Percentiles rank a stretch among this genome's conserved stretches.
Conservation (phyloP, 2,329 filamentous ascomycete genomes). For the Ilyonectria robusta region DNA sequence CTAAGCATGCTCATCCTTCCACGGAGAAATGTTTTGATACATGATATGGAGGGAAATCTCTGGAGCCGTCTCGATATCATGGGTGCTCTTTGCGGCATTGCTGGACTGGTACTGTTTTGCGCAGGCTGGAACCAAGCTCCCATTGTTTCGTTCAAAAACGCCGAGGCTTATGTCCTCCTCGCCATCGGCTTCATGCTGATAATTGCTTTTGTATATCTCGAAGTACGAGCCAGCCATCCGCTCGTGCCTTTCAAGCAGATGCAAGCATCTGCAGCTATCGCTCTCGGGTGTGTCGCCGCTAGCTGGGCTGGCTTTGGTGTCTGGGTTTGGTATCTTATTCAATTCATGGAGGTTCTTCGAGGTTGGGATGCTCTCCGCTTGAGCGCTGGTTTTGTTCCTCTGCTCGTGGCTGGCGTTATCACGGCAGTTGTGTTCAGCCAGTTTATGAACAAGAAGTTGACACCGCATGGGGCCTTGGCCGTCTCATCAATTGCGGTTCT, state of each 20-base stretch:
- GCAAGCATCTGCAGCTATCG: slow-evolving; percentile 31
- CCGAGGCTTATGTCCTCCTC: slow-evolving; percentile 40
- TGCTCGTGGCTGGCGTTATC: slow-evolving; percentile 37
- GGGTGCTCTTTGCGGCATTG: slow-evolving; percentile 31
- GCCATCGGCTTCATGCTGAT: slow-evolving; percentile 33
- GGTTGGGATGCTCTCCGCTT: slow-evolving; percentile 40
- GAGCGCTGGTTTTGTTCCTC: slow-evolving; percentile 42
- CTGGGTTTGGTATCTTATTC: slow-evolving; percentile 46
- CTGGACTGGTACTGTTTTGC: slow-evolving; percentile 40
- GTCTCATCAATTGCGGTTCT: slow-evolving; percentile 37
- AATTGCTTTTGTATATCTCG: slow-evolving; percentile 35
- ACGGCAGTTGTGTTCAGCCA: slow-evolving; percentile 37
- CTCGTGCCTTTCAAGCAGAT: slow-evolving; percentile 44
- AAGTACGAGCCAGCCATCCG: slow-evolving; percentile 40
- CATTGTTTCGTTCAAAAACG: slow-evolving; percentile 34
- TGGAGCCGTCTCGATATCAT: slow-evolving; percentile 44
- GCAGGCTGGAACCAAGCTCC: slow-evolving; percentile 46
- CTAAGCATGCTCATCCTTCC: slow-evolving; percentile 44
- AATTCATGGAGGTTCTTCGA: slow-evolving; percentile 42
- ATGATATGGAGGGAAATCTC: slow-evolving; percentile 43
- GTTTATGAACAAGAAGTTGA: slow-evolving; percentile 35
- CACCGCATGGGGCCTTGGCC: slow-evolving; percentile 37
- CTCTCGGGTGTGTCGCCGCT: slow-evolving; percentile 37
- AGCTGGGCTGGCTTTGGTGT: slow-evolving; percentile 43
- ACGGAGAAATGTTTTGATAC: slow-evolving; percentile 35